Evolutionary conservation across 2,329 filamentous ascomycete species (phyloP).

Genomic region (Verruconis gallopava): DNA sequence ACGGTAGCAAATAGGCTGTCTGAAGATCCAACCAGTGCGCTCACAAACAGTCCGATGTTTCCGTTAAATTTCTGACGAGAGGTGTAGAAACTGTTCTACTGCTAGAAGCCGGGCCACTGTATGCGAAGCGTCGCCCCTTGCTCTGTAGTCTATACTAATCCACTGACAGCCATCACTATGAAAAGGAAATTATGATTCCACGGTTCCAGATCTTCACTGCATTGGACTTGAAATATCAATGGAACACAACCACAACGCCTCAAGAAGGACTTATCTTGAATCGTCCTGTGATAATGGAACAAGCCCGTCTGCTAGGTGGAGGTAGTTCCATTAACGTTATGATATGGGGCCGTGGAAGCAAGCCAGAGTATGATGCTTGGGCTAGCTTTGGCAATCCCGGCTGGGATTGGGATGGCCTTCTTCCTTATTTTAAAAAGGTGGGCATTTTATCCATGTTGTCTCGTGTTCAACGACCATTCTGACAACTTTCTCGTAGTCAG

Average conservation of each 20-base stretch:
- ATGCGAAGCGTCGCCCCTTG: too few relatives aligned
- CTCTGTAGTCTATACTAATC: too few relatives aligned
- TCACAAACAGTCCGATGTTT: too few relatives aligned
- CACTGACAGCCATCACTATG: not conserved
- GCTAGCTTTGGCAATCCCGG: slow-evolving; percentile 28
- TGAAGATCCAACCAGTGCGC: slow-evolving; percentile 17
- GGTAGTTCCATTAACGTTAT: not conserved
- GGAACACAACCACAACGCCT: not conserved
- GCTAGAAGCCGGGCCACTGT: not conserved
- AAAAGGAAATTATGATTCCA: not conserved
- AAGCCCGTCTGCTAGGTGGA: not conserved
- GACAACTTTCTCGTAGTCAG: too few relatives aligned
- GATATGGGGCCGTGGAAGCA: not conserved
- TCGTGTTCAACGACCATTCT: too few relatives aligned
- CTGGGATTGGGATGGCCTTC: slow-evolving; percentile 42
- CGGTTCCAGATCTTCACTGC: not conserved
- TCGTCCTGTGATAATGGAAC: not conserved
- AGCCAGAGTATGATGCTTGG: slow-evolving; percentile 37
- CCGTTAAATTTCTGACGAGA: too few relatives aligned
- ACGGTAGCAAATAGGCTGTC: slow-evolving; percentile 39
- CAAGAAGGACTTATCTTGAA: not conserved
- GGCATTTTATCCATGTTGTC: slow-evolving; percentile 10
- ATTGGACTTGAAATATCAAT: not conserved
- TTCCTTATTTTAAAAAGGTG: slow-evolving; percentile 16
- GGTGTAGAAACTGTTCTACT: slow-evolving; percentile 4